Evolutionary conservation across 23 red algal species (phyloP).

Genomic region (Gracilaria domingensis): DNA sequence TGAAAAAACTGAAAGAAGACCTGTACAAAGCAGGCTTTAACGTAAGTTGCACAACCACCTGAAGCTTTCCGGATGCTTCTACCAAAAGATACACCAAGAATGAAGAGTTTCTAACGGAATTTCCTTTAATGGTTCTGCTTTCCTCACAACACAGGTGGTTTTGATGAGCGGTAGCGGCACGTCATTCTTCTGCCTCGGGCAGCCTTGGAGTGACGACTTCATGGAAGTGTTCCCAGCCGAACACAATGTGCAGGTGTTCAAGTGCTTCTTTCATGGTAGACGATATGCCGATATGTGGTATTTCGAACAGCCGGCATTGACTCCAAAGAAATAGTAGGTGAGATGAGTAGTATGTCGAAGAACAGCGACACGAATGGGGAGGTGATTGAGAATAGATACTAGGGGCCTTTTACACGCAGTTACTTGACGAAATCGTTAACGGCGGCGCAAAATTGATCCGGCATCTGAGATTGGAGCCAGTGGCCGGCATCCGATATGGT

Average conservation of each 20-base stretch:
- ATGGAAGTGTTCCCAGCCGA: slow-evolving; percentile 55
- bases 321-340: slow-evolving; percentile 39
- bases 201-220: slow-evolving; percentile 52
- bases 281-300: slow-evolving; percentile 72
- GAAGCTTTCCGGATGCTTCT: too few relatives aligned
- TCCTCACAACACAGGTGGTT: slow-evolving; percentile 40
- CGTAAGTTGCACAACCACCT: slow-evolving; percentile 27
- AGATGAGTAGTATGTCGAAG: background rate
- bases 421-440: slow-evolving; percentile 85
- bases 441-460: slow-evolving; percentile 73
- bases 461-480: slow-evolving; percentile 87
- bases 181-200: slow-evolving; percentile 95
- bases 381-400: background rate
- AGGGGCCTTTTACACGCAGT: background rate
- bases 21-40: slow-evolving; percentile 83
- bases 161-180: slow-evolving; percentile 99
- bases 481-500: slow-evolving; percentile 83
- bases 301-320: slow-evolving; percentile 64
- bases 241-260: slow-evolving; percentile 66
- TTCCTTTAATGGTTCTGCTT: background rate
- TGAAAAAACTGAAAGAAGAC: slow-evolving; percentile 77
- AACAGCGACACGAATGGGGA: background rate
- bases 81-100: too few relatives aligned
- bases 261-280: slow-evolving; percentile 62
- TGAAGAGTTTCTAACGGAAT: background rate